phyloP scores from a whole-genome alignment of 495 filamentous ascomycete genomes.

The Pyrenula massariospora region DNA sequence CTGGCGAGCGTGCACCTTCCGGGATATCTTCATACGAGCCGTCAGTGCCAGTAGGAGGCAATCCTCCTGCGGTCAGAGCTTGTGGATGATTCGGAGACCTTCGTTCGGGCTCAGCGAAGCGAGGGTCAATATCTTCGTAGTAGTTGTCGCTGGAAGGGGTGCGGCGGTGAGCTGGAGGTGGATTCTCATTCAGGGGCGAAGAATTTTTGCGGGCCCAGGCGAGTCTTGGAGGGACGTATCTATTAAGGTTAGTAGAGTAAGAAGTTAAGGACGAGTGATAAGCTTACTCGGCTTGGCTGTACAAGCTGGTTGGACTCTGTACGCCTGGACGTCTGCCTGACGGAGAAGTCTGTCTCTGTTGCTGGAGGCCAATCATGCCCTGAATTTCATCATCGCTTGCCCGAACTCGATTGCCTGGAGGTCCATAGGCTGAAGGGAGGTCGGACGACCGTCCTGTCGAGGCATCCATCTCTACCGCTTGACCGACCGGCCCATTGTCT shows the following conservation, averaged over 20 bases:
- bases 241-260: slow-evolving; percentile 14
- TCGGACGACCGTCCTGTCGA: slow-evolving; percentile 39
- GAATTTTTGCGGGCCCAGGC: slow-evolving; percentile 21
- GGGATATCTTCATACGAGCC: background rate
- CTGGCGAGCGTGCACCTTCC: slow-evolving; percentile 58
- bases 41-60: background rate
- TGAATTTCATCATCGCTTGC: slow-evolving; percentile 53
- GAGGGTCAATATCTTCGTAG: slow-evolving; percentile 90
- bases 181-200: slow-evolving; percentile 14
- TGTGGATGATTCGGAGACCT: slow-evolving; percentile 5
- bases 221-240: slow-evolving; percentile 54
- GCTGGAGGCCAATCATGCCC: slow-evolving; percentile 55
- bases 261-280: slow-evolving; percentile 1
- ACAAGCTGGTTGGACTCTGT: slow-evolving; percentile 52
- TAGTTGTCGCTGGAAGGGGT: slow-evolving; percentile 44
- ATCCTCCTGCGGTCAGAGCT: background rate
- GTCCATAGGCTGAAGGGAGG: slow-evolving; percentile 10
- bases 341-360: slow-evolving; percentile 25
- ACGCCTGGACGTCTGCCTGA: slow-evolving; percentile 6
- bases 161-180: slow-evolving; percentile 25
- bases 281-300: slow-evolving; percentile 66
- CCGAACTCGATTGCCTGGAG: slow-evolving; percentile 28
- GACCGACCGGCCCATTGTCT: slow-evolving; percentile 43
- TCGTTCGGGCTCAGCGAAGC: slow-evolving; percentile 47
- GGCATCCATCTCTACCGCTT: slow-evolving; percentile 78